These are phyloP conservation scores for Penicillium sp. DNA, from an alignment of 2,329 filamentous ascomycete species.

Conservation along the genomic window DNA sequence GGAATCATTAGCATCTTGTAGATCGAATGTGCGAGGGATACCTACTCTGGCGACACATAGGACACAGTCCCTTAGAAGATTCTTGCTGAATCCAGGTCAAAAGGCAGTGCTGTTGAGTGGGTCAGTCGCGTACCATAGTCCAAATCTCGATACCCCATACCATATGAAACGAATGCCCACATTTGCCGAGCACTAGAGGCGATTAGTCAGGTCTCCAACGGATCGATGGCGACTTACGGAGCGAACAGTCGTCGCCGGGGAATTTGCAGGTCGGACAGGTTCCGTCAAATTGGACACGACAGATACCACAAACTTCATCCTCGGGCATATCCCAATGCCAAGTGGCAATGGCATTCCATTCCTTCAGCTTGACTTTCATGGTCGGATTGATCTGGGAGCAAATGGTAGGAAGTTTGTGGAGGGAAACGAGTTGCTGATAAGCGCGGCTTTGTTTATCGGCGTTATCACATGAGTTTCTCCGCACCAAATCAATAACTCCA, in stretches of 20 bases:
- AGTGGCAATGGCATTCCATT: conserved; percentile 91
- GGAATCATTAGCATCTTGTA: conserved; percentile 12
- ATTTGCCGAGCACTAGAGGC: conserved; percentile 84
- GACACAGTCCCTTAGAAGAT: conserved; percentile 87
- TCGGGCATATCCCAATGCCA: conserved; percentile 98
- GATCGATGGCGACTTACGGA: conserved; percentile 63
- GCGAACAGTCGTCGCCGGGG: conserved; percentile 90
- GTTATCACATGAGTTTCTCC: conserved; percentile 25
- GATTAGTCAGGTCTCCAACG: conserved; percentile 5
- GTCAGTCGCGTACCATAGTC: conserved; percentile 1
- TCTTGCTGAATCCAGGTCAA: conserved; percentile 87
- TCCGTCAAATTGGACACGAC: conserved; percentile 95
- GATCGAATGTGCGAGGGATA: conserved; percentile 1
- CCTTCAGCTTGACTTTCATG: conserved; percentile 95
- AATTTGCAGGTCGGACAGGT: conserved; percentile 98
- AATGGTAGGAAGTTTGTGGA: background rate
- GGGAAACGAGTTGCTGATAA: conserved; percentile 11
- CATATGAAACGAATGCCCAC: conserved; percentile 98
- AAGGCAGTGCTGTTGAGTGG: conserved; percentile 75
- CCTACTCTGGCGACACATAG: conserved; percentile 94
- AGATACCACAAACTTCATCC: conserved; percentile 97
- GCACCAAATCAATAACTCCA: conserved; percentile 12
- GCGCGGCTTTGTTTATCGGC: conserved; percentile 12
- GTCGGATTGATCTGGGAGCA: conserved; percentile 5
- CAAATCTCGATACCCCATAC: conserved; percentile 47